Conservation (phyloP, 2,329 filamentous ascomycete species). For the Exophiala alcalophila region DNA sequence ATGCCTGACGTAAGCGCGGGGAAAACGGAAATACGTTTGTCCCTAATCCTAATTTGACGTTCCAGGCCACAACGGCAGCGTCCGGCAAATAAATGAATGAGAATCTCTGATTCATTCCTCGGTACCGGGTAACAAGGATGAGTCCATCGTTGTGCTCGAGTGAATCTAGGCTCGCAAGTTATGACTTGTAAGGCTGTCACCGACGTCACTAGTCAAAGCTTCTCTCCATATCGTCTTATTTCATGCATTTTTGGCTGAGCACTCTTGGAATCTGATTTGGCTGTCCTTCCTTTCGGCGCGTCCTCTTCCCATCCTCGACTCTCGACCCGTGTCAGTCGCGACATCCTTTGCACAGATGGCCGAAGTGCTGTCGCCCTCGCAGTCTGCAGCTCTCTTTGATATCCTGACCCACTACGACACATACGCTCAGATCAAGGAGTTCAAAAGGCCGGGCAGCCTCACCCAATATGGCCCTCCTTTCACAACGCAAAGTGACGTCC, state of each 20-base stretch:
- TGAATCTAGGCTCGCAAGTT: too few species aligned
- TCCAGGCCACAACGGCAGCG: too few species aligned
- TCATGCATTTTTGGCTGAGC: not conserved
- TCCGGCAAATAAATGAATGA: too few species aligned
- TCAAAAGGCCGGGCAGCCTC: constrained; percentile 64
- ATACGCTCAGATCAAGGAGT: constrained; percentile 66
- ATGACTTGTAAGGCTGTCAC: not conserved
- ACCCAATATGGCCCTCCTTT: constrained; percentile 70
- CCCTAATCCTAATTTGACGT: too few species aligned
- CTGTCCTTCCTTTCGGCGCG: not conserved
- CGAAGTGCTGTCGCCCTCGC: constrained; percentile 41
- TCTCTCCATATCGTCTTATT: not conserved
- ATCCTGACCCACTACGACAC: constrained; percentile 54
- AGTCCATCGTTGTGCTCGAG: too few species aligned
- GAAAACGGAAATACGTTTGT: too few species aligned
- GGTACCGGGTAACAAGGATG: too few species aligned
- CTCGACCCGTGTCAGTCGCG: not conserved
- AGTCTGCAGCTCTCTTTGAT: constrained; percentile 53
- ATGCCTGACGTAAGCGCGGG: too few species aligned
- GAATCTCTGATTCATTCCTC: too few species aligned
- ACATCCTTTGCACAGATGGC: too few species aligned
- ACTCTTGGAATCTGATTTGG: too few species aligned
- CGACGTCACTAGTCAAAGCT: constrained; percentile 2
- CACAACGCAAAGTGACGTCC: constrained; percentile 35
- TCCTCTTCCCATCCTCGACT: not conserved